Evolutionary conservation across 2,329 filamentous ascomycete species (phyloP).

Genomic region (Xylariaceae sp.): DNA sequence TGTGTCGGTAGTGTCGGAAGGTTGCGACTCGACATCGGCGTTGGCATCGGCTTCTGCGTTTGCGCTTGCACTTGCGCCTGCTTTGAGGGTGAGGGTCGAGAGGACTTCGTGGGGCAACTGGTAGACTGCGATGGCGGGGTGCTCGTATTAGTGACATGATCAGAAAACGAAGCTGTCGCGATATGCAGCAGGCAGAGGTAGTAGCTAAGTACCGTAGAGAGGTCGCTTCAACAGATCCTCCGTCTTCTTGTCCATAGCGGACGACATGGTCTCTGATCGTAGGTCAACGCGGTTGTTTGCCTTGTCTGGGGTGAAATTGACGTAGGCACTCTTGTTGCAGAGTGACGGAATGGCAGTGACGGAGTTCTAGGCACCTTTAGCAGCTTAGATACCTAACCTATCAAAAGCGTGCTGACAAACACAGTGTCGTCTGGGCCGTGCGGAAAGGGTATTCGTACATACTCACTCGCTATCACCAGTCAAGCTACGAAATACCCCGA

Average conservation of each 20-base stretch:
- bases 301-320: not conserved
- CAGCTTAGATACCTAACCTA: no score
- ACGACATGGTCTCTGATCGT: conserved; percentile 3
- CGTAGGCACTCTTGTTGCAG: not conserved
- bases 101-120: conserved; percentile 74
- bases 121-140: conserved; percentile 55
- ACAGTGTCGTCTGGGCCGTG: no score
- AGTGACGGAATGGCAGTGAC: not conserved
- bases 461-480: no score
- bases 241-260: conserved; percentile 36
- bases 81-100: conserved; percentile 57
- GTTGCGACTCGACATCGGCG: conserved; percentile 18
- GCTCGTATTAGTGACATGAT: conserved; percentile 10
- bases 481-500: no score
- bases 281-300: not conserved
- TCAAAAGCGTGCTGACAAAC: no score
- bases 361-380: no score
- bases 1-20: conserved; percentile 25
- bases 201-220: conserved; percentile 41
- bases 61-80: conserved; percentile 30
- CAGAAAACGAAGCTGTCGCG: not conserved
- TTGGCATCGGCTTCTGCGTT: not conserved
- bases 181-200: not conserved
- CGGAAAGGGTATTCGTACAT: no score
- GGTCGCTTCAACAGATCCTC: conserved; percentile 47